Percentiles rank a stretch among this genome's conserved stretches.
Evolutionary conservation across 1,139 yeast species (phyloP).

Genomic region (Lizanozyma gosingica): DNA sequence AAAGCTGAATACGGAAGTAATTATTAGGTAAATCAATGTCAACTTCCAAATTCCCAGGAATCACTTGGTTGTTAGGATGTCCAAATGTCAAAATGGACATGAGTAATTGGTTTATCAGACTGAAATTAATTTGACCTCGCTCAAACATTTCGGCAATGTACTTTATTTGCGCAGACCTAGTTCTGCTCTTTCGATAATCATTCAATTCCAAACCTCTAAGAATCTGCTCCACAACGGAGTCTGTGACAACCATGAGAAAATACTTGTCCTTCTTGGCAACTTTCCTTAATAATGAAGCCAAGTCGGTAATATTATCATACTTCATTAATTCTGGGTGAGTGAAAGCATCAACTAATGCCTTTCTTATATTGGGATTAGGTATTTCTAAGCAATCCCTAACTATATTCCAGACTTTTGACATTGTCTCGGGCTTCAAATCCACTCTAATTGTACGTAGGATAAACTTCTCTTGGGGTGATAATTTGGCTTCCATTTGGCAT

Average conservation of each 20-base stretch:
- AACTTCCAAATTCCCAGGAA: constrained; percentile 31
- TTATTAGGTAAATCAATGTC: constrained; percentile 56
- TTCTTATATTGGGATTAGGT: constrained; percentile 21
- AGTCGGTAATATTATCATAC: constrained; percentile 42
- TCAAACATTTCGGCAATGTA: constrained; percentile 55
- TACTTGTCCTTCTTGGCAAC: constrained; percentile 27
- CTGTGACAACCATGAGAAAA: constrained; percentile 43
- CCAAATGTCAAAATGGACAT: constrained; percentile 61
- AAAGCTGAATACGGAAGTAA: constrained; percentile 62
- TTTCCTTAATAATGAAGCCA: constrained; percentile 42
- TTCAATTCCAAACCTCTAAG: constrained; percentile 59
- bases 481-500: constrained; percentile 11
- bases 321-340: constrained; percentile 54
- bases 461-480: constrained; percentile 40
- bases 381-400: constrained; percentile 42
- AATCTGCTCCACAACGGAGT: constrained; percentile 56
- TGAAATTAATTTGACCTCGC: constrained; percentile 36
- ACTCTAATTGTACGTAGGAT: constrained; percentile 39
- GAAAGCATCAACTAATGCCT: constrained; percentile 43
- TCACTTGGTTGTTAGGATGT: constrained; percentile 55
- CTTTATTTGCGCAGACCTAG: constrained; percentile 52
- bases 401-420: constrained; percentile 25
- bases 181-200: constrained; percentile 51
- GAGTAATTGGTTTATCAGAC: constrained; percentile 44
- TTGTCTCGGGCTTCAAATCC: constrained; percentile 37